These are phyloP conservation scores for Vanrija humicola DNA, from an alignment of 1,284 basidiomycete species.

Conservation along the genomic window DNA sequence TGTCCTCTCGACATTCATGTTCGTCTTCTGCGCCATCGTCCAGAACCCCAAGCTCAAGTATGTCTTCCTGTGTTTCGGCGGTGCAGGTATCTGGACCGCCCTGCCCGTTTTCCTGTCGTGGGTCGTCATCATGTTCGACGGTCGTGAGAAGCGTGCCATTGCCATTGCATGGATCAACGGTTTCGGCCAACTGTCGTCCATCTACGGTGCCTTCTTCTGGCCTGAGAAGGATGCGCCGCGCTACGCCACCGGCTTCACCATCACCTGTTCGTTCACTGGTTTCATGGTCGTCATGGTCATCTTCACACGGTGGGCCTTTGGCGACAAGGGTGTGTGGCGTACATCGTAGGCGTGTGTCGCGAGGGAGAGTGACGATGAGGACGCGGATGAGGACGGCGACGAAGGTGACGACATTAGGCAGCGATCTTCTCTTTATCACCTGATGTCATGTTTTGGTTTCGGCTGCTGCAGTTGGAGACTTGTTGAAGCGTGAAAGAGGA, in stretches of 20 bases:
- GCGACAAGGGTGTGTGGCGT: slow-evolving; percentile 21
- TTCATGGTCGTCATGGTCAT: slow-evolving; percentile 19
- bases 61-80: slow-evolving; percentile 33
- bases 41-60: slow-evolving; percentile 1
- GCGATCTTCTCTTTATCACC: too few relatives aligned
- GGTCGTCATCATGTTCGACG: slow-evolving; percentile 41
- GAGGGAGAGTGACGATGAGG: too few relatives aligned
- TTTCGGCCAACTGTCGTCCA: slow-evolving; percentile 33
- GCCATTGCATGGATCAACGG: slow-evolving; percentile 41
- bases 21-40: slow-evolving; percentile 7
- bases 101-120: slow-evolving; percentile 39
- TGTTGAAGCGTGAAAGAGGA: too few relatives aligned
- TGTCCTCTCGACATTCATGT: not conserved
- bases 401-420: too few relatives aligned
- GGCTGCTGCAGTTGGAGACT: too few relatives aligned
- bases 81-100: slow-evolving; percentile 39
- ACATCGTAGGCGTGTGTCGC: too few relatives aligned
- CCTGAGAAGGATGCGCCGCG: slow-evolving; percentile 29
- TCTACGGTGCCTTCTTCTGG: slow-evolving; percentile 48
- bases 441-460: too few relatives aligned
- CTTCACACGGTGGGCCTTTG: slow-evolving; percentile 27
- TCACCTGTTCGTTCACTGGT: slow-evolving; percentile 35
- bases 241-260: slow-evolving; percentile 37
- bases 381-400: too few relatives aligned
- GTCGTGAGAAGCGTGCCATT: slow-evolving; percentile 39